Base-by-base conservation (phyloP, 805 yeast genomes). In the Kockiozyma suomiensis region DNA sequence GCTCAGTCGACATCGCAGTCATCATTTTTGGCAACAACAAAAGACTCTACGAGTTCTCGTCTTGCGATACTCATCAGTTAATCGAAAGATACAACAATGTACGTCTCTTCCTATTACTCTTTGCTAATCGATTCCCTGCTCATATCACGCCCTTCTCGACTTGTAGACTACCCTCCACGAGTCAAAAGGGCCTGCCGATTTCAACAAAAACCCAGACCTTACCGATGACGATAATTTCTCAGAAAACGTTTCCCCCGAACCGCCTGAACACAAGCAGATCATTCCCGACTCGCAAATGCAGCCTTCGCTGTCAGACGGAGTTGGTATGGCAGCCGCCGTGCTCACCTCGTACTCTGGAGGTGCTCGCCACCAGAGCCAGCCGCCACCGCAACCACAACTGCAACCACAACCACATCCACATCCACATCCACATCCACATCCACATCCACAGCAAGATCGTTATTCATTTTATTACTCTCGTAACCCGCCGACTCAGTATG, bases 1-100 rank as follows among this genome's bases (percentile, higher is more conserved):
- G 98, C 74, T 92, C 90, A 64, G 96, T 91, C 4, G 98, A 93
- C 70, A 80, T 94, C 32, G 96, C 98, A 1, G 93, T 93, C 32
- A 85, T 93, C 15, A 90, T 93, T 26, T 78, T 91, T 38, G 96
- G 96, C 19, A 84, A 84, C 68, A 91, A 90, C 69, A 72, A 78
- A 40, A 88, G 87, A 69, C 82, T 91, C 25, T 91, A 88, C 71
- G 97, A 93, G 75, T 93, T 85, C 71, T 82, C 91, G 7, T 85
- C 96, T 3, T 85, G 85, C 17, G 84, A 85, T 61, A 80, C 90
- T 1, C 74, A 78, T 10, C 80, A 80, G 10, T 73, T 87, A 46
- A 66, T 84, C 13, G 70, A 73, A 10, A 71, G 73, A 45, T 82
- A 79, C 69, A 70, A 76, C 49, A 52, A 58, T 49, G 70, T 61